phyloP scores from a whole-genome alignment of 768 basidiomycete genomes.

The Lyophyllum semitale region DNA sequence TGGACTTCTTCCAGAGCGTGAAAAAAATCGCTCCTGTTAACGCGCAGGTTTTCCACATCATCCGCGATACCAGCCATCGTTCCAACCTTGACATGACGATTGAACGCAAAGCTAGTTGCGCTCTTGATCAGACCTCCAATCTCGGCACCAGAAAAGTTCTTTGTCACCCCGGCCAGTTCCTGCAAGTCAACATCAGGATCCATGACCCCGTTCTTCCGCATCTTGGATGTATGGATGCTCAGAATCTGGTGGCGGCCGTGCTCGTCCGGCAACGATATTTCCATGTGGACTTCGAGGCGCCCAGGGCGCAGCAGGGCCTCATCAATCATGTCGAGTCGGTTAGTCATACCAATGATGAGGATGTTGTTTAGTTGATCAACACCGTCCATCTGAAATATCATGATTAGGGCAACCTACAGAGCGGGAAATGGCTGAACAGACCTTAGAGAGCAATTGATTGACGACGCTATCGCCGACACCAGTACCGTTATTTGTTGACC shows the following conservation, averaged over 20 bases:
- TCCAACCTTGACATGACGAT: slow-evolving; percentile 95
- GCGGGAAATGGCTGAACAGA: slow-evolving; percentile 24
- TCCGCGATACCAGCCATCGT: slow-evolving; percentile 96
- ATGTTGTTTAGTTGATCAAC: slow-evolving; percentile 99
- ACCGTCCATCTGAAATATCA: slow-evolving; percentile 86
- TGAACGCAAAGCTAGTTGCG: slow-evolving; percentile 97
- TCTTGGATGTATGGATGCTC: slow-evolving; percentile 92
- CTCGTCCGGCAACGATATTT: slow-evolving; percentile 96
- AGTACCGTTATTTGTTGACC: slow-evolving; percentile 86
- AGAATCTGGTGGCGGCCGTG: slow-evolving; percentile 91
- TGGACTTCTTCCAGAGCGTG: slow-evolving; percentile 92
- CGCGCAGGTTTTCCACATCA: slow-evolving; percentile 91
- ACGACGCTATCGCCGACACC: slow-evolving; percentile 99
- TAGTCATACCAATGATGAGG: slow-evolving; percentile 99
- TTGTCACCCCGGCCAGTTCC: slow-evolving; percentile 83
- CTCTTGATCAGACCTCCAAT: slow-evolving; percentile 96
- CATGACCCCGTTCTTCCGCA: slow-evolving; percentile 92
- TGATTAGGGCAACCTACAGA: background rate
- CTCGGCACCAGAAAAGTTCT: slow-evolving; percentile 98
- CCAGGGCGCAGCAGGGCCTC: slow-evolving; percentile 97
- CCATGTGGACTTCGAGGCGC: slow-evolving; percentile 99
- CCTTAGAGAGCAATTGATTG: slow-evolving; percentile 97
- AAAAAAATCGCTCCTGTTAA: slow-evolving; percentile 85
- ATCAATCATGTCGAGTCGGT: slow-evolving; percentile 97
- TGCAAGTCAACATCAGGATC: slow-evolving; percentile 78